Base-by-base conservation (phyloP, 129 eudicot genomes). In the Flaveria linearis region DNA sequence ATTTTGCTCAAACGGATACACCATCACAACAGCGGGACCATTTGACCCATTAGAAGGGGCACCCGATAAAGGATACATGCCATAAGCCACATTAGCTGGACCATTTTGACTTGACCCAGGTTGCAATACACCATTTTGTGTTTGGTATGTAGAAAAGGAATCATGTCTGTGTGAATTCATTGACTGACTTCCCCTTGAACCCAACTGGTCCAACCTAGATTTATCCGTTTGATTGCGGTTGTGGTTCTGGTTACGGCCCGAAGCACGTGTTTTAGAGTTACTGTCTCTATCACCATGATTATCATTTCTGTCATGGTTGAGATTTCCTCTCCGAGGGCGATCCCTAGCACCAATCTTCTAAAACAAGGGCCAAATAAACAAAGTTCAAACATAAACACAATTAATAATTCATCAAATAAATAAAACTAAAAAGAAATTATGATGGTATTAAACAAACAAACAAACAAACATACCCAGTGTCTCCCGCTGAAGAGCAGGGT, bases 1-100 rank as follows among this genome's bases (percentile, higher is more conserved):
- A 73, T 86, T 86, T 42, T 91, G 92, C 33, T 94, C 94, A 80
- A 73, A 89, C 6, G 99, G 93, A 86, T 91, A 91, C 57, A 89
- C 70, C 96, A 89, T 88, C 45, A 91, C 82, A 26, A 91, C 83
- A 68, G 91, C 83, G 17, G 86, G 90, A 66, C 57, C 85, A 36
- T 74, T 71, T 39, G 89, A 82, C 6, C 97, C 99, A 74, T 84
- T 91, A 3, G 93, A 58, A 30, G 89, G 74, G 77, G 79, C 60
- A 58, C 96, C 97, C 62, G 90, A 84, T 39, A 86, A 68, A 46
- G 84, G 85, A 76, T 87, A 91, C 96, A 91, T 89, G 69, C 85
- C 83, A 72, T 94, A 87, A 3, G 86, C 79, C 70, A 86, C 72
- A 25, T 81, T 87, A 4, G 80, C 79, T 4, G 88, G 90, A 65